phyloP scores from a whole-genome alignment of 495 filamentous ascomycete genomes.

The Trichocladium antarcticum region DNA sequence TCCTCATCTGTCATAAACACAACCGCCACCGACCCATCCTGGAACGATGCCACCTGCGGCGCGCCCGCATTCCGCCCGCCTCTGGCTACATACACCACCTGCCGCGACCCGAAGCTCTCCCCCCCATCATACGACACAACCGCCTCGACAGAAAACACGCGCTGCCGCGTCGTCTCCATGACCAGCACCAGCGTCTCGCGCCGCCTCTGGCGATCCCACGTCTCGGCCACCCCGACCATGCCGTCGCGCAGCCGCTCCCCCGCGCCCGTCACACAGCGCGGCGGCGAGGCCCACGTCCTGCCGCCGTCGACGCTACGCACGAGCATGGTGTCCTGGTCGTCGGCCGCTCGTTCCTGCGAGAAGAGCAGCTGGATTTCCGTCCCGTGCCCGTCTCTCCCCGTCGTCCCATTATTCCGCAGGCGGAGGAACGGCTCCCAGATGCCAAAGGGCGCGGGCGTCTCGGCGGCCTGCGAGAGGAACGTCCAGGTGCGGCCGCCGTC shows the following conservation, averaged over 20 bases:
- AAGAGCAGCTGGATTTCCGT: constrained; percentile 47
- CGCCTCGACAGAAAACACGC: constrained; percentile 45
- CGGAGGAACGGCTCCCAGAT: constrained; percentile 57
- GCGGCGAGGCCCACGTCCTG: constrained; percentile 39
- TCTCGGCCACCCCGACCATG: constrained; percentile 43
- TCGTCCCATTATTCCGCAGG: too few relatives aligned
- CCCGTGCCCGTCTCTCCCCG: constrained; percentile 19
- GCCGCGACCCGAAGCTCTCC: constrained; percentile 40
- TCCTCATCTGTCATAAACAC: constrained; percentile 56
- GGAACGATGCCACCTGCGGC: constrained; percentile 46
- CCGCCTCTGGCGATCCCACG: constrained; percentile 20
- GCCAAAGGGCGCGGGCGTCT: constrained; percentile 28
- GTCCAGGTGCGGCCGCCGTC: constrained; percentile 45
- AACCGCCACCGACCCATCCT: constrained; percentile 40
- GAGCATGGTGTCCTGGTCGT: constrained; percentile 48
- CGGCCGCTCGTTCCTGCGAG: constrained; percentile 24
- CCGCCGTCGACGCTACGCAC: constrained; percentile 47
- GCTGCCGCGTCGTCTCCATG: constrained; percentile 44
- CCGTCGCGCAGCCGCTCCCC: constrained; percentile 41
- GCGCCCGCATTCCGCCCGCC: constrained; percentile 41
- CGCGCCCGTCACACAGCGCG: constrained; percentile 18
- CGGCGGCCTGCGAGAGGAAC: constrained; percentile 42
- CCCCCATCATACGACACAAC: constrained; percentile 49
- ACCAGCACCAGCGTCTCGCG: constrained; percentile 41
- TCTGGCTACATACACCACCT: constrained; percentile 41